Evolutionary conservation across 345 rosid species (phyloP).

Genomic region (Sisymbrium irio): DNA sequence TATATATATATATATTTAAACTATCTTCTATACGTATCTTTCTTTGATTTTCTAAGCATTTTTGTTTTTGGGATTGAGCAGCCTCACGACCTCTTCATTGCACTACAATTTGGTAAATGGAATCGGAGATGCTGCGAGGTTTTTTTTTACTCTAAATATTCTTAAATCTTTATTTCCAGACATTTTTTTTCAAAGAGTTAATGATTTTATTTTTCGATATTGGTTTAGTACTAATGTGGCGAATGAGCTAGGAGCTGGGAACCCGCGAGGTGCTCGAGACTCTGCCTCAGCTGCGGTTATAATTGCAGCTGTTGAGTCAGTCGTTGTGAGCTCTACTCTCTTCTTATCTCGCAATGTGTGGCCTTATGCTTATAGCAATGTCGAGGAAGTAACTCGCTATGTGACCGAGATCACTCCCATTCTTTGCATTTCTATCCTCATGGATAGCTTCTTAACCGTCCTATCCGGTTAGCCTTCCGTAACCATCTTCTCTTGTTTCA

Average conservation of each 20-base stretch:
- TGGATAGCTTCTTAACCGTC: constrained; percentile 33
- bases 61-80: not conserved
- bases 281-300: constrained; percentile 32
- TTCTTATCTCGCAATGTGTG: constrained; percentile 32
- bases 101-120: constrained; percentile 35
- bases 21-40: not conserved
- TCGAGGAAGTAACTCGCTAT: constrained; percentile 23
- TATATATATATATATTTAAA: not conserved
- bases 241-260: constrained; percentile 39
- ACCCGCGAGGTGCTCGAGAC: constrained; percentile 29
- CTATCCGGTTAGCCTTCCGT: constrained; percentile 29
- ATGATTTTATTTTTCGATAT: not conserved
- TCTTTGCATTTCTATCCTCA: constrained; percentile 36
- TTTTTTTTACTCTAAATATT: not conserved
- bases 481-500: not conserved
- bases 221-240: constrained; percentile 36
- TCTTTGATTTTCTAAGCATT: not conserved
- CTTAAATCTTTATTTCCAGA: not conserved
- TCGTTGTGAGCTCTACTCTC: constrained; percentile 27
- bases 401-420: constrained; percentile 33
- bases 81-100: constrained; percentile 36
- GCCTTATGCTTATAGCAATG: constrained; percentile 39
- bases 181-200: not conserved
- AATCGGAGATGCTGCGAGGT: constrained; percentile 39
- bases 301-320: constrained; percentile 36